Base-by-base conservation (phyloP, 192 early-diverging fungal species). In the Rhizophagus clarus region DNA sequence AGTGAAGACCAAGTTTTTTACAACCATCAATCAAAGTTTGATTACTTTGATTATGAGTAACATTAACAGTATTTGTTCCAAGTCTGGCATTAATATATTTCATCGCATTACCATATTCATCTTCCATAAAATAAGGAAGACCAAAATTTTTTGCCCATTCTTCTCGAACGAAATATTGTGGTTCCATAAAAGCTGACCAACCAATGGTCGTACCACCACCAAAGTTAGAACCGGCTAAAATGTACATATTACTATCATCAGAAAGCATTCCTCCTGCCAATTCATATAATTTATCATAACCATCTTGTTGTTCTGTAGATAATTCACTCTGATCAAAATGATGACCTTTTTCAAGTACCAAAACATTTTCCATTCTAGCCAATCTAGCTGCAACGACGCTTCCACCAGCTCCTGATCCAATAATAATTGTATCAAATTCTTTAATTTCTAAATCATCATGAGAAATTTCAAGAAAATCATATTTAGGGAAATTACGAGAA, bases 191-290 rank as follows among this genome's bases (percentile, higher is more conserved):
- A 26, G 88, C 86, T 32, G 80, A 84, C 92, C 93, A 94, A 81
- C 94, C 93, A 67, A 94, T 81, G 12, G 86, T 85, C 40, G 93
- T 93, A 40, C 93, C 94, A 79, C 94, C 94, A 56, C 94, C 94
- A 85, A 90, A 93, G 20, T 91, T 89, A 42, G 80, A 81, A 7
- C 93, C 94, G 14, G 90, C 90, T 26, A 90, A 72, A 22, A 93
- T 77, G 15, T 80, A 83, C 8, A 95, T 72, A 22, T 84, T 69
- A 20, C 90, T 91, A 80, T 91, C 90, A 5, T 86, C 81, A 29
- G 84, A 83, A 14, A 85, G 47, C 40, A 92, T 79, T 2, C 82
- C 73, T 1, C 87, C 91, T 8, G 84, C 80, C 34, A 72, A 69
- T 79, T 95, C 94, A 72, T 90, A 92, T 63, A 93, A 74, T 14